Percentiles rank a stretch among this genome's conserved stretches.
phyloP scores from a whole-genome alignment of 2,329 filamentous ascomycete species.

The Ceratocystis destructans region DNA sequence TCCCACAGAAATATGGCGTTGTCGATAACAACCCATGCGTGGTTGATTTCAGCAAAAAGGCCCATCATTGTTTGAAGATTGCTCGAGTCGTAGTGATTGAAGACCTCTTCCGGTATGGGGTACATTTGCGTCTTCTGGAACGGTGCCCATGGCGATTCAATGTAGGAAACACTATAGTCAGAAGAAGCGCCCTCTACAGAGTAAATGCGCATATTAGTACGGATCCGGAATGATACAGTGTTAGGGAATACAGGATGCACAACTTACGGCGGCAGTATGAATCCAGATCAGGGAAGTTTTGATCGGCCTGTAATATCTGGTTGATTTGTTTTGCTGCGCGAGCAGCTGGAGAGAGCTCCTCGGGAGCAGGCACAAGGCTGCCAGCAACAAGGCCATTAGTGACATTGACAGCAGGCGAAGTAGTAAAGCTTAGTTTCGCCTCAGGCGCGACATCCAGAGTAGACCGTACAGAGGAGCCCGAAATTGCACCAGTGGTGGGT shows the following conservation, averaged over 20 bases:
- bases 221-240: not conserved
- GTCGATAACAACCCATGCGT: conserved; percentile 92
- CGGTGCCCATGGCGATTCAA: conserved; percentile 63
- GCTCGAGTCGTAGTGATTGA: conserved; percentile 80
- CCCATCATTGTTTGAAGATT: conserved; percentile 89
- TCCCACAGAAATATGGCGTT: conserved; percentile 96
- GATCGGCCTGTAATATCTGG: conserved; percentile 58
- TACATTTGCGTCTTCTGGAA: conserved; percentile 81
- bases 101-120: conserved; percentile 79
- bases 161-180: conserved; percentile 68
- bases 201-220: conserved; percentile 24
- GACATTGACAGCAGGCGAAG: conserved; percentile 9
- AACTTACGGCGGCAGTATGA: conserved; percentile 73
- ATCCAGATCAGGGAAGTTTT: conserved; percentile 76
- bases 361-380: conserved; percentile 22
- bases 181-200: conserved; percentile 68
- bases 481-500: not conserved
- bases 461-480: not conserved
- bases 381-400: conserved; percentile 16
- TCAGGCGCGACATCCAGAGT: conserved; percentile 19
- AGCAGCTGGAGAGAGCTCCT: conserved; percentile 51
- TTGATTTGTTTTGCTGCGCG: conserved; percentile 78
- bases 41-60: conserved; percentile 82
- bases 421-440: conserved; percentile 13
- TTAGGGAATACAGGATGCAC: not conserved